Conservation (phyloP, 768 basidiomycete genomes). For the Tylopilus sp. region DNA sequence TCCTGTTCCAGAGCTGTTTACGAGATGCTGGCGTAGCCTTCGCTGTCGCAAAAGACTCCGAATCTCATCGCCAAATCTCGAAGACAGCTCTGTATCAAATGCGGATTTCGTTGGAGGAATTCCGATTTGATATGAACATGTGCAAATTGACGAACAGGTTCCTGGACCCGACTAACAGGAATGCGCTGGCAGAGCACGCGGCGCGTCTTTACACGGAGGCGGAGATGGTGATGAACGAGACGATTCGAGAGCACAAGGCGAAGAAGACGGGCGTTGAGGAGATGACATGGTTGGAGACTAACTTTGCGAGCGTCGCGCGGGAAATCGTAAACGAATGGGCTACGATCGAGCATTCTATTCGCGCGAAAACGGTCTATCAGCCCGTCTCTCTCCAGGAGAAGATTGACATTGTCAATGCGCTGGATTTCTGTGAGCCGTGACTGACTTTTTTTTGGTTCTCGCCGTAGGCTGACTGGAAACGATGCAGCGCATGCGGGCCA, state of each 20-base stretch:
- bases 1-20: conserved; percentile 44
- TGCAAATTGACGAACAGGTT: conserved; percentile 19
- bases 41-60: conserved; percentile 45
- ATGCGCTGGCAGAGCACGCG: conserved; percentile 20
- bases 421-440: conserved; percentile 45
- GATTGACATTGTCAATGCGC: conserved; percentile 45
- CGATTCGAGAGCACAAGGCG: conserved; percentile 6
- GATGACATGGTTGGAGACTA: conserved; percentile 40
- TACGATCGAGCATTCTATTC: conserved; percentile 38
- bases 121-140: conserved; percentile 45
- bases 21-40: conserved; percentile 47
- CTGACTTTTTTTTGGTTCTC: background rate
- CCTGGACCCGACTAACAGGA: conserved; percentile 13
- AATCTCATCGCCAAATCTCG: conserved; percentile 51
- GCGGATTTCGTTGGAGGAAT: conserved; percentile 46
- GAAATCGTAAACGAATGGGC: conserved; percentile 47
- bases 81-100: conserved; percentile 41
- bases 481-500: conserved; percentile 38
- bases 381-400: conserved; percentile 53
- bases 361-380: conserved; percentile 45
- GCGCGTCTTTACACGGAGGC: conserved; percentile 10
- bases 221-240: background rate
- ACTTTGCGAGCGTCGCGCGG: conserved; percentile 37
- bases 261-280: conserved; percentile 26
- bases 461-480: background rate